A percentile compares a stretch with the other conserved stretches of the same genome.
Evolutionary conservation across 495 filamentous ascomycete genomes (phyloP).

Genomic region (Lasiosphaeria ovina): DNA sequence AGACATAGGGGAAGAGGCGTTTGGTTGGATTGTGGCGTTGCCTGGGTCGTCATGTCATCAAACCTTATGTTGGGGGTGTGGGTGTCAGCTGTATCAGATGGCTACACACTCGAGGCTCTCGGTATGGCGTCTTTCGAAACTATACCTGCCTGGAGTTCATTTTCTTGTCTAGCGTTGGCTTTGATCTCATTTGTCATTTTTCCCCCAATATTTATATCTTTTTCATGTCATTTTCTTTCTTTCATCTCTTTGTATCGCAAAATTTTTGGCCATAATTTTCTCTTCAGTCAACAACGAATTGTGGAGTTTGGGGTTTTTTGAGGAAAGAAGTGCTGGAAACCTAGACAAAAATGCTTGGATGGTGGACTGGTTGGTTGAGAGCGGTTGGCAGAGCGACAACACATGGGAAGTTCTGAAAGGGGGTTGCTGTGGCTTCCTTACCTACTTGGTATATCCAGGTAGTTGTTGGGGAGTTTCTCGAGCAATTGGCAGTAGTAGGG

Average conservation of each 20-base stretch:
- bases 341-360: conserved; percentile 1
- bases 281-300: background rate
- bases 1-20: conserved; percentile 1
- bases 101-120: background rate
- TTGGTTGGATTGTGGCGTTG: background rate
- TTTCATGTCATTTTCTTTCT: background rate
- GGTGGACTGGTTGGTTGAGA: too few relatives aligned
- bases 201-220: background rate
- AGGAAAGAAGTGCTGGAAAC: background rate
- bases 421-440: too few relatives aligned
- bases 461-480: too few relatives aligned
- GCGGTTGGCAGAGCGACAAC: too few relatives aligned
- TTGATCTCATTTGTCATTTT: background rate
- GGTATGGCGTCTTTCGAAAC: background rate
- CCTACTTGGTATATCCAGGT: too few relatives aligned
- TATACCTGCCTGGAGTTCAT: background rate
- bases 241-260: background rate
- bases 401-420: too few relatives aligned
- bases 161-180: background rate
- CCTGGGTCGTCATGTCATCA: background rate
- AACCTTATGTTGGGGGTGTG: background rate
- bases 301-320: background rate
- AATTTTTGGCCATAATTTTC: background rate
- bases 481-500: too few relatives aligned
- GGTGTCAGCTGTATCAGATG: background rate